These are phyloP conservation scores for Talaromyces sp. DNA, from an alignment of 2,329 filamentous ascomycete genomes.

Conservation along the genomic window DNA sequence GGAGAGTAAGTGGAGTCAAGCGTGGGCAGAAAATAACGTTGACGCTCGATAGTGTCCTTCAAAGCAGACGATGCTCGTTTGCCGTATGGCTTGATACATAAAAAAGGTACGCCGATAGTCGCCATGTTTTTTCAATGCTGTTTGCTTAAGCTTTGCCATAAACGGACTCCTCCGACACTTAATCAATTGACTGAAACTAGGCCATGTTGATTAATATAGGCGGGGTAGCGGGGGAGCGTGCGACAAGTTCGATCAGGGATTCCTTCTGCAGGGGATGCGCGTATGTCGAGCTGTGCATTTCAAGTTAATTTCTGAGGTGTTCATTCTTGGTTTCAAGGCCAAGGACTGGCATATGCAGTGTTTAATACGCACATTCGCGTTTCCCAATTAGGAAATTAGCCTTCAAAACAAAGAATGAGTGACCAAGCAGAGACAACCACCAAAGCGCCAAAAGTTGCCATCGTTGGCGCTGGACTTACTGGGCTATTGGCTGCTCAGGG, in stretches of 20 bases:
- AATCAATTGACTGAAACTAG: background rate
- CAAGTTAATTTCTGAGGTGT: background rate
- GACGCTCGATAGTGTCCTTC: too few relatives aligned
- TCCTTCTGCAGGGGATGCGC: background rate
- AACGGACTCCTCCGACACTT: background rate
- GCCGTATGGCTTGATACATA: background rate
- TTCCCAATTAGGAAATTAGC: background rate
- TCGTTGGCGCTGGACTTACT: constrained; percentile 12
- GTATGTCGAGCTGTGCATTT: background rate
- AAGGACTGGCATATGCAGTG: background rate
- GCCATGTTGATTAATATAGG: background rate
- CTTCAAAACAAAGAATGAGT: background rate
- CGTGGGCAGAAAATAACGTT: too few relatives aligned
- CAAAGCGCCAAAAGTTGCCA: constrained; percentile 5
- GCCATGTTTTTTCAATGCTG: too few relatives aligned
- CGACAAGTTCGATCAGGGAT: background rate
- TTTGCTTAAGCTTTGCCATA: background rate
- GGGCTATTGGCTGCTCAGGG: constrained; percentile 15
- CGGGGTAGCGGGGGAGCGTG: constrained; percentile 1
- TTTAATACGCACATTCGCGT: background rate
- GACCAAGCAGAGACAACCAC: background rate
- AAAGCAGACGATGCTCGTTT: background rate
- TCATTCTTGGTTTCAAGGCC: background rate
- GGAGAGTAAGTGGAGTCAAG: too few relatives aligned
- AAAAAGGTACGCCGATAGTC: background rate